Evolutionary conservation across 768 basidiomycete species (phyloP).

Genomic region (Mycena belliarum): DNA sequence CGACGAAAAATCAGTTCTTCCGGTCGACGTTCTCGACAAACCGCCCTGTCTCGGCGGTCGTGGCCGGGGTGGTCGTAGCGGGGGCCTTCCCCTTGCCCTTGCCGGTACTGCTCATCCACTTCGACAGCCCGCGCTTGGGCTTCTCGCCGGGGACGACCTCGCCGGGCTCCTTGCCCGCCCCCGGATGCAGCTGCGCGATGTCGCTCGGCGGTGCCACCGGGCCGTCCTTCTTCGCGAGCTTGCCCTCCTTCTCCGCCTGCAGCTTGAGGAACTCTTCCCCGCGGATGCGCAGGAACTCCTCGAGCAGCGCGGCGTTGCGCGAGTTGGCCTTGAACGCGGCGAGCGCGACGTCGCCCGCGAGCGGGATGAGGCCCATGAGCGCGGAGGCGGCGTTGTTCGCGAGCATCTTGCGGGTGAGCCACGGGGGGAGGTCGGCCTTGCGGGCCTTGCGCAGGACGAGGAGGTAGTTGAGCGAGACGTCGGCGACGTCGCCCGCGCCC

Average conservation of each 20-base stretch:
- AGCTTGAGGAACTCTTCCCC: slow-evolving; percentile 70
- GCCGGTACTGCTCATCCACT: slow-evolving; percentile 2
- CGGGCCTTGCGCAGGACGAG: slow-evolving; percentile 78
- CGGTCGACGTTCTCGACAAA: slow-evolving; percentile 21
- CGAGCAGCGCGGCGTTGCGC: slow-evolving; percentile 82
- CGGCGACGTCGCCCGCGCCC: slow-evolving; percentile 64
- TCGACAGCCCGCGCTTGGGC: slow-evolving; percentile 15
- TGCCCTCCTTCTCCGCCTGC: slow-evolving; percentile 36
- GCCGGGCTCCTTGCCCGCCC: slow-evolving; percentile 46
- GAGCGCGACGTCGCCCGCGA: slow-evolving; percentile 74
- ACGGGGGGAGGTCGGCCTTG: slow-evolving; percentile 65
- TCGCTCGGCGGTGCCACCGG: slow-evolving; percentile 30
- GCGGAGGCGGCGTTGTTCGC: slow-evolving; percentile 73
- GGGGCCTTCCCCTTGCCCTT: slow-evolving; percentile 16
- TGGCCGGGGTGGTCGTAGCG: no score
- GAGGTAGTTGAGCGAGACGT: slow-evolving; percentile 66
- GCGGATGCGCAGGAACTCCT: slow-evolving; percentile 79
- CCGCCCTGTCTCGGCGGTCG: slow-evolving; percentile 1
- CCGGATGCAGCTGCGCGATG: slow-evolving; percentile 51
- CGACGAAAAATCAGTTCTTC: no score
- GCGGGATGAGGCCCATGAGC: slow-evolving; percentile 63
- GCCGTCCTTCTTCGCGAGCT: slow-evolving; percentile 20
- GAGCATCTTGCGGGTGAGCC: slow-evolving; percentile 75
- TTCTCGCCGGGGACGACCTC: slow-evolving; percentile 32
- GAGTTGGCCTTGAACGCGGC: slow-evolving; percentile 87